phyloP scores from a whole-genome alignment of 441 rosid genomes.

The Bruguiera hainesii region DNA sequence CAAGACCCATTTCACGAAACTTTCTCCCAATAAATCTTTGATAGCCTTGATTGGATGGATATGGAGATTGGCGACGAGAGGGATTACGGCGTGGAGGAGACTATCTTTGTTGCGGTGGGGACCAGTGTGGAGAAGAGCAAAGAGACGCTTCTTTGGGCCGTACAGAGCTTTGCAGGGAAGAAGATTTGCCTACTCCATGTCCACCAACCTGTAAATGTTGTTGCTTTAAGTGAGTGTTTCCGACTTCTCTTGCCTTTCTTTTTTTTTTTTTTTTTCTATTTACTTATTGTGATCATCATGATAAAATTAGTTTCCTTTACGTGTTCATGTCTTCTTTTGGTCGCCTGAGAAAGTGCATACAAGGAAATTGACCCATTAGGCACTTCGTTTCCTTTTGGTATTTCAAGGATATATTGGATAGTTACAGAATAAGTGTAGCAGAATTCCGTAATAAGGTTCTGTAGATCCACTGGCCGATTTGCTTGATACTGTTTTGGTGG shows the following conservation, averaged over 20 bases:
- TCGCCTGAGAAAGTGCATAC: constrained; percentile 9
- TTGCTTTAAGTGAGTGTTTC: constrained; percentile 55
- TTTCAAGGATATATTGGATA: no score
- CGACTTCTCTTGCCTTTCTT: not conserved
- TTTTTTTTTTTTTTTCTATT: not conserved
- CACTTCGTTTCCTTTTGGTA: no score
- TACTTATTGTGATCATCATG: constrained; percentile 11
- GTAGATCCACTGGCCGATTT: no score
- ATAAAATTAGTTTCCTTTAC: constrained; percentile 10
- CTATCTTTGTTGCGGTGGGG: constrained; percentile 77
- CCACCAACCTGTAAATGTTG: constrained; percentile 41
- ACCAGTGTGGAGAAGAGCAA: constrained; percentile 53
- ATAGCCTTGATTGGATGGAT: constrained; percentile 10
- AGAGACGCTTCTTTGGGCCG: constrained; percentile 63
- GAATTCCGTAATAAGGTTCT: no score
- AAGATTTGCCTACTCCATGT: constrained; percentile 77
- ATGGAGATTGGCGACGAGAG: constrained; percentile 43
- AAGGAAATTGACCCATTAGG: no score
- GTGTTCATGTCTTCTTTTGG: constrained; percentile 6
- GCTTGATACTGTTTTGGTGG: no score
- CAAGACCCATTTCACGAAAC: not conserved
- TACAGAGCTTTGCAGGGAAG: constrained; percentile 57
- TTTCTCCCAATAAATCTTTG: constrained; percentile 17
- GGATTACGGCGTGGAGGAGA: constrained; percentile 46
- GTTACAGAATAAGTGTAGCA: no score